phyloP scores from a whole-genome alignment of 73 alveolate genomes.

The Halteria grandinella region DNA sequence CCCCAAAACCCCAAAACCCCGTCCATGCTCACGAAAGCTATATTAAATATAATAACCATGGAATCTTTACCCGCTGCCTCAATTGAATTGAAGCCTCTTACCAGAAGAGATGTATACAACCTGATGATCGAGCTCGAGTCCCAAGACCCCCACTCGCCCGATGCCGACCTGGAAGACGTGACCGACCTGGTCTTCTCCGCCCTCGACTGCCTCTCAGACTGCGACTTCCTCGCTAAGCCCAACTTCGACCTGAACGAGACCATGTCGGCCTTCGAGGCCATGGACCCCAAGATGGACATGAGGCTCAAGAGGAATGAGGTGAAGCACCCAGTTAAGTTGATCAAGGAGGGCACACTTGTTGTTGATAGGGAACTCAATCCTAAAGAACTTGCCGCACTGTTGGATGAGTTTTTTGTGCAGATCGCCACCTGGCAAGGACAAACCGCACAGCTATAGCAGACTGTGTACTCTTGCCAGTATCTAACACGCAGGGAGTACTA shows the following conservation, averaged over 20 bases:
- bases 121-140: too few relatives aligned
- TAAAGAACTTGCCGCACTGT: slow-evolving; percentile 40
- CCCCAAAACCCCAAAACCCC: slow-evolving; percentile 7
- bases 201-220: background rate
- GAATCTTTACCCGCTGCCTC: background rate
- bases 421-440: slow-evolving; percentile 45
- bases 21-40: background rate
- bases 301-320: slow-evolving; percentile 31
- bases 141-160: too few relatives aligned
- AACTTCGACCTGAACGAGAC: slow-evolving; percentile 68
- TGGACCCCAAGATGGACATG: slow-evolving; percentile 73
- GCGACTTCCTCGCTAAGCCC: background rate
- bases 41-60: background rate
- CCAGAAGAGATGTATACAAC: slow-evolving; percentile 8
- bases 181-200: slow-evolving; percentile 5
- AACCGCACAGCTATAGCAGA: slow-evolving; percentile 26
- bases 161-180: slow-evolving; percentile 28
- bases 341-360: slow-evolving; percentile 28
- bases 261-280: slow-evolving; percentile 67
- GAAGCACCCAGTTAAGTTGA: slow-evolving; percentile 35
- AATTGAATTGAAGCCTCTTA: too few relatives aligned
- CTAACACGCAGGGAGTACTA: slow-evolving; percentile 25
- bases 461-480: slow-evolving; percentile 45
- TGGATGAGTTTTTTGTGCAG: slow-evolving; percentile 31
- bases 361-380: slow-evolving; percentile 1